Conservation (phyloP, 108 stramenopile genomes). For the Conticribra weissflogii region DNA sequence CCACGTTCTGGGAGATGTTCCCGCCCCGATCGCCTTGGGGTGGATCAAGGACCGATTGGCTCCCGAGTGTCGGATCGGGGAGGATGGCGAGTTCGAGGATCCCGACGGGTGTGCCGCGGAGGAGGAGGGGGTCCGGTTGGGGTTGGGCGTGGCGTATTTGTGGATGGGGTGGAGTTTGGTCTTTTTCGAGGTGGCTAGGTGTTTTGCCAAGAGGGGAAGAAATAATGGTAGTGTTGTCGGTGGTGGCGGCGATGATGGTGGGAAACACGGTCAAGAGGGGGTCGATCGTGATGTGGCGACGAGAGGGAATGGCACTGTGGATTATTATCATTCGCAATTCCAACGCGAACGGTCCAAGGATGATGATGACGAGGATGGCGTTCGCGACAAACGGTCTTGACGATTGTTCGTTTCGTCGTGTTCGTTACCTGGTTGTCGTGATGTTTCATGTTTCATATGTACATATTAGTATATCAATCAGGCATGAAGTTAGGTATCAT, state of each 20-base stretch:
- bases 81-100: constrained; percentile 38
- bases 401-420: no score
- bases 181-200: constrained; percentile 43
- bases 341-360: constrained; percentile 19
- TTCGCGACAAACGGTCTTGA: no score
- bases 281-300: not conserved
- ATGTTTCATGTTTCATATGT: no score
- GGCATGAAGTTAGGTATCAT: no score
- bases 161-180: constrained; percentile 45
- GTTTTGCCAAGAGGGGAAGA: constrained; percentile 27
- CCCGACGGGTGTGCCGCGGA: constrained; percentile 33
- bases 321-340: constrained; percentile 47
- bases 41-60: constrained; percentile 48
- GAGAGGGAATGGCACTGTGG: constrained; percentile 17
- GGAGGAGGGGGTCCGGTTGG: constrained; percentile 37
- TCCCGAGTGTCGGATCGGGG: constrained; percentile 42
- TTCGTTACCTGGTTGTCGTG: no score
- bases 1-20: constrained; percentile 48
- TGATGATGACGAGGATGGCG: no score
- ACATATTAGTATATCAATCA: no score
- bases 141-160: constrained; percentile 43
- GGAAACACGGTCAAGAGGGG: not conserved
- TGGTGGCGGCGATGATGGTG: not conserved
- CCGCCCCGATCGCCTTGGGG: constrained; percentile 45
- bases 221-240: constrained; percentile 2